Base-by-base conservation (phyloP, 495 filamentous ascomycete genomes). In the Neurospora sp. region DNA sequence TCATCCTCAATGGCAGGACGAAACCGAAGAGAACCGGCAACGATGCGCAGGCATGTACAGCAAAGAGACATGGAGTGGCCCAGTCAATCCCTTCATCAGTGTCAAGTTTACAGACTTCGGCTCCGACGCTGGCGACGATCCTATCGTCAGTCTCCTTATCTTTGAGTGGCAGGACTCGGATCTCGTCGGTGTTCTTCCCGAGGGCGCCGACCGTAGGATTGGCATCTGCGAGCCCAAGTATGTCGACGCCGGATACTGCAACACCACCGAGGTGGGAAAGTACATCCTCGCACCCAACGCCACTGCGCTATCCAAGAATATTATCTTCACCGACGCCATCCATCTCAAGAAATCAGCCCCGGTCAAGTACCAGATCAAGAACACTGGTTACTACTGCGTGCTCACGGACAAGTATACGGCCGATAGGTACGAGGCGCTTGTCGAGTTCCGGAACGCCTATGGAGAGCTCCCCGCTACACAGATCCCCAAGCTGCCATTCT, bases 11-110 rank as follows among this genome's bases (percentile, higher is more conserved):
- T 40, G 37, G 35, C 78, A 94, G 91, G 89, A 92, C 81, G 86
- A 96, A 79, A 89, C 90, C 76, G 88, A 92, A 44, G 87, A 91
- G 39, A 91, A 93, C 81, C 83, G 88, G 76, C 93, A 97, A 83
- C 88, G 92, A 91, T 99, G 96, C 84, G 91, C 93, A 79, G 96
- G 96, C 83, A 98, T 99, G 96, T 99, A 98, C 83, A 94, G 91
- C 81, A 90, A 87, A 78, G 93, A 90, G 76, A 83, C 91, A 23
- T 99, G 96, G 96, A 93, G 94, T 74, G 96, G 96, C 77, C 89
- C 88, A 40, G 86, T 93, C 70, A 93, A 98, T 74, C 96, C 96
- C 11, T 94, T 91, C 83, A 97, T 99, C 81, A 85, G 91, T 73
- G 88, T 92, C 75, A 94, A 91, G 80, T 97, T 97, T 77, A 84